Percentiles rank a stretch among this genome's conserved stretches.
Evolutionary conservation across 441 rosid species (phyloP).

Genomic region (Adansonia madagascariensis): DNA sequence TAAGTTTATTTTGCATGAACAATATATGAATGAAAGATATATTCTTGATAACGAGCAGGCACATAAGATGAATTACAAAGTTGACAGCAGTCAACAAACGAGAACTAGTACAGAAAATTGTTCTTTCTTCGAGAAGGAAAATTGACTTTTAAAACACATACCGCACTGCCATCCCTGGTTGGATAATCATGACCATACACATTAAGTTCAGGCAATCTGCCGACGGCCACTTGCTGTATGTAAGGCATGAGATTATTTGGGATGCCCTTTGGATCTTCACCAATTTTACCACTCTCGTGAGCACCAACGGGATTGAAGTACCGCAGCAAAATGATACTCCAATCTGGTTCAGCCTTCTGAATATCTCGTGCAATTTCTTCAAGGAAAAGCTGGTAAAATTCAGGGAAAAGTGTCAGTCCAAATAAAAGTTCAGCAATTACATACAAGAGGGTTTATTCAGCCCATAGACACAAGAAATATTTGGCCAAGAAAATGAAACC

Average conservation of each 20-base stretch:
- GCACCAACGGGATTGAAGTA: slow-evolving; percentile 80
- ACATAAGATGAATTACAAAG: neutral
- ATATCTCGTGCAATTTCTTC: slow-evolving; percentile 75
- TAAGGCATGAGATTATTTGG: slow-evolving; percentile 81
- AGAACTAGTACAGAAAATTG: neutral
- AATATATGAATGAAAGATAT: too few relatives aligned
- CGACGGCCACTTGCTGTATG: slow-evolving; percentile 77
- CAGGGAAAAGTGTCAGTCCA: neutral
- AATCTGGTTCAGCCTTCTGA: slow-evolving; percentile 62
- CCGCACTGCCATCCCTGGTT: slow-evolving; percentile 71
- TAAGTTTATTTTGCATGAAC: neutral
- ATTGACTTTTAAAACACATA: slow-evolving; percentile 35
- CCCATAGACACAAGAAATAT: neutral
- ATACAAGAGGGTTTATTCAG: slow-evolving; percentile 1
- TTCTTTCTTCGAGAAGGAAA: neutral
- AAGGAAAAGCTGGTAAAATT: slow-evolving; percentile 56
- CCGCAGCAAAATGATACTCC: slow-evolving; percentile 69
- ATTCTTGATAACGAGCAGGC: neutral
- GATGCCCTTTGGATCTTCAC: slow-evolving; percentile 79
- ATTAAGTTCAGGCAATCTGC: slow-evolving; percentile 67
- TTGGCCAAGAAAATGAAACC: neutral
- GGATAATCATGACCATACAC: slow-evolving; percentile 75
- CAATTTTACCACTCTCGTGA: slow-evolving; percentile 72
- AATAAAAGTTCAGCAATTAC: neutral
- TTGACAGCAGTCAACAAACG: neutral